phyloP scores from a whole-genome alignment of 2,329 filamentous ascomycete species.

The Apiospora rasikravindrae region DNA sequence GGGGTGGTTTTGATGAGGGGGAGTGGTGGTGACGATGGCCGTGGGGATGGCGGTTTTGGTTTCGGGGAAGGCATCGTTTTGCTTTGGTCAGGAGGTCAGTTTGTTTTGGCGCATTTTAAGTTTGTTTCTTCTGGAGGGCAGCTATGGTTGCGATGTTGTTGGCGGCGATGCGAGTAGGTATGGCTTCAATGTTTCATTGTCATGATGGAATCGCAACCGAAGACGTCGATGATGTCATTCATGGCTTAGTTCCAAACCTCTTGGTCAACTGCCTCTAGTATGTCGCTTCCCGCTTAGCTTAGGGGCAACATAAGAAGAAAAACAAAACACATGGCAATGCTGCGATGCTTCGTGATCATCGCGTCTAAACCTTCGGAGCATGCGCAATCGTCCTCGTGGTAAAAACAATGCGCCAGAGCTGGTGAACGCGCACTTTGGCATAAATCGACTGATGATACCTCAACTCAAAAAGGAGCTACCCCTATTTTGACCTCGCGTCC shows the following conservation, averaged over 20 bases:
- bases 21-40: background rate
- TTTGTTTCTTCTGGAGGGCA: background rate
- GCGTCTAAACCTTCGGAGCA: background rate
- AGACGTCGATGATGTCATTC: background rate
- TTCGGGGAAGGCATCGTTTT: background rate
- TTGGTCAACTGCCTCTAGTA: background rate
- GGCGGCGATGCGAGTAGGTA: background rate
- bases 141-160: background rate
- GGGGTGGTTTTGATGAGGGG: slow-evolving; percentile 22
- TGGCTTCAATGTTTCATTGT: background rate
- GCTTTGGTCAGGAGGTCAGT: background rate
- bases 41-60: background rate
- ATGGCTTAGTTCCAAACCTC: background rate
- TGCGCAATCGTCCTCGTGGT: background rate
- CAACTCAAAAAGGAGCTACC: no score
- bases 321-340: background rate
- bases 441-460: background rate
- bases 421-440: background rate
- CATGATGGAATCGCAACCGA: background rate
- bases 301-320: background rate
- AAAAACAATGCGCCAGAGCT: background rate
- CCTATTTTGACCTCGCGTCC: no score
- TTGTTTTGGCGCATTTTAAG: background rate
- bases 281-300: background rate
- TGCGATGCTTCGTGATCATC: background rate